Evolutionary conservation across 2,329 filamentous ascomycete species (phyloP), one percentile per base, ranked within the genome.

Genomic region (Monosporascus sp.): DNA sequence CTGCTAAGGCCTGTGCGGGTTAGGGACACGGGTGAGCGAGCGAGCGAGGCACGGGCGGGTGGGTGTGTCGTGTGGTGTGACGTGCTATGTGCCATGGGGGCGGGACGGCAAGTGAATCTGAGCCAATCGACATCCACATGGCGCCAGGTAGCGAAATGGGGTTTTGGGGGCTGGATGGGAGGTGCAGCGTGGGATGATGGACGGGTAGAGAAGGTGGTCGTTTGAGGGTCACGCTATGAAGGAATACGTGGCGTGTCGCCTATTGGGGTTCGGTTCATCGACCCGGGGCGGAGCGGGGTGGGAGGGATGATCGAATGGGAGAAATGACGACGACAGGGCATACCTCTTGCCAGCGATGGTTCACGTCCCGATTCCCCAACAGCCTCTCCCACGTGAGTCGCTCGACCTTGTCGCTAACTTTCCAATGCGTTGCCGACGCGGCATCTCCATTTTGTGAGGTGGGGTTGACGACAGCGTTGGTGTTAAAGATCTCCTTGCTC

Each of bases 291-390:
- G 50, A 22, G 48, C 36, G 51, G 49, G 38, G 22, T 36, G 51
- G 54, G 49, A 26, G 37, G 36, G 27, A 20, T 41, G 31, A 41
- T 17, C 11, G 9, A 36, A 22, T 27, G 17, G 26, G 36, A 22
- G 20, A 19, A n/a, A 26, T 5, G 38, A 27, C 59, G 50, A 46
- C 40, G 37, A 26, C 7, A 50, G 34, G 46, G 72, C 79, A 59
- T 73, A 94, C 91, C 81, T 95, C 91, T 73, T 96, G 90, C 91
- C 90, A 96, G 49, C 86, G 82, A 55, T 83, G 79, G 50, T 93
- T 82, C 34, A 97, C 75, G 8, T 84, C 77, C 55, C 72, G 74
- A 69, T 97, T 97, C 48, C 82, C 88, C 64, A 84, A 76, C 63
- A 99, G 71, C 46, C 94, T 78, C 70, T 88, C 86, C 82, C 94